Evolutionary conservation across 371 early-diverging fungal species (phyloP).

Genomic region (Lichtheimia ramosa): DNA sequence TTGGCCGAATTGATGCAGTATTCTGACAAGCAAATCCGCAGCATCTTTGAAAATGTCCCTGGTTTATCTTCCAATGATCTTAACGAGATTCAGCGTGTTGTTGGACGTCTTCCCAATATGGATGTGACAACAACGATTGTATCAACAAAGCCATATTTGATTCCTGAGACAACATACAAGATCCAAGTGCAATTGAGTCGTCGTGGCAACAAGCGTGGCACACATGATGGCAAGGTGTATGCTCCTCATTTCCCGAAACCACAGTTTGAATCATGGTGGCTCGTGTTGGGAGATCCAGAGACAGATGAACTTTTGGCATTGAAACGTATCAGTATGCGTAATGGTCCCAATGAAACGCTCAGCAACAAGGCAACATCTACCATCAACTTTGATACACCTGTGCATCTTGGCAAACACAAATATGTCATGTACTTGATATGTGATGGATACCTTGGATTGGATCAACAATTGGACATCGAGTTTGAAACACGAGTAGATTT

Average conservation of each 20-base stretch:
- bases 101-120: conserved; percentile 60
- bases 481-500: conserved; percentile 50
- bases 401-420: conserved; percentile 59
- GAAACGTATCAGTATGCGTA: conserved; percentile 74
- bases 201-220: conserved; percentile 23
- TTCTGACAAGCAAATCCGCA: conserved; percentile 48
- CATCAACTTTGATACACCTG: conserved; percentile 67
- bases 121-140: conserved; percentile 45
- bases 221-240: conserved; percentile 66
- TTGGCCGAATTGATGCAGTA: conserved; percentile 48
- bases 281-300: conserved; percentile 70
- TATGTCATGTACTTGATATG: conserved; percentile 65
- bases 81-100: conserved; percentile 53
- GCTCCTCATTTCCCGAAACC: conserved; percentile 85
- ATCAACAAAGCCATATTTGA: conserved; percentile 43
- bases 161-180: conserved; percentile 50
- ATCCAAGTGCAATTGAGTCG: conserved; percentile 46
- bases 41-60: conserved; percentile 48
- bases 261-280: conserved; percentile 92
- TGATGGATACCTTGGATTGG: conserved; percentile 85
- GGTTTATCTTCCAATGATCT: conserved; percentile 36
- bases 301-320: conserved; percentile 72
- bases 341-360: conserved; percentile 51
- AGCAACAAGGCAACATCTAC: conserved; percentile 40
- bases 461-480: conserved; percentile 58